Evolutionary conservation across 2,329 filamentous ascomycete genomes (phyloP), one percentile per base, ranked within the genome.

Genomic region (Arthrobotrys conoides): DNA sequence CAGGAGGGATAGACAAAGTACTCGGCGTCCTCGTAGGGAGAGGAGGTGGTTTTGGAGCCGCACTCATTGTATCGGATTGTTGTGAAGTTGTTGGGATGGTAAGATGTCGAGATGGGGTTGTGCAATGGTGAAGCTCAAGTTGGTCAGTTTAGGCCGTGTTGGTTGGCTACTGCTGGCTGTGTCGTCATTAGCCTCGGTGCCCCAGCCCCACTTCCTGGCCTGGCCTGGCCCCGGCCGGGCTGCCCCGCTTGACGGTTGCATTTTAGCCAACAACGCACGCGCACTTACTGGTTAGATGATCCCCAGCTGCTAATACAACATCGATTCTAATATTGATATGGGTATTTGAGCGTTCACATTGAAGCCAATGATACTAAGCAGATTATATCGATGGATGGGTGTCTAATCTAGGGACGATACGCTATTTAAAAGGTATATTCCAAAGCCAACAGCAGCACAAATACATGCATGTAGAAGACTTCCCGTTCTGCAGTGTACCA

Each of bases 21-120:
- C 73, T 77, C 8, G 33, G 38, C 20, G 73, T 77, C 67, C 73
- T 69, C 48, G 73, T 66, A 41, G 73, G 73, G 18, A 77, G 67
- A 8, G 73, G 73, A 14, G 73, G 73, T n/a, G 73, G 73, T 71
- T 63, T 77, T 18, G 49, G 41, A 55, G 68, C 61, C 8, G 66
- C 38, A 61, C 72, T 77, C 73, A 77, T 77, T 38, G 67, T 64
- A 49, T 67, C 49, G 67, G 30, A 61, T 48, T 61, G 9, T n/a
- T 33, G 12, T 33, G 70, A 67, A 20, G 53, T 61, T 2, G 68
- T 51, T 48, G 33, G 30, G 20, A 65, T 9, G 20, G 20, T 27
- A 53, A 64, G 57, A 55, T 59, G 51, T 46, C 41, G 36, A 33
- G 51, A 48, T 59, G 49, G 49, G 30, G 44, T 46, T 46, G 18